Evolutionary conservation across 768 basidiomycete species (phyloP).

Genomic region (Pleurotus tuber-regium): DNA sequence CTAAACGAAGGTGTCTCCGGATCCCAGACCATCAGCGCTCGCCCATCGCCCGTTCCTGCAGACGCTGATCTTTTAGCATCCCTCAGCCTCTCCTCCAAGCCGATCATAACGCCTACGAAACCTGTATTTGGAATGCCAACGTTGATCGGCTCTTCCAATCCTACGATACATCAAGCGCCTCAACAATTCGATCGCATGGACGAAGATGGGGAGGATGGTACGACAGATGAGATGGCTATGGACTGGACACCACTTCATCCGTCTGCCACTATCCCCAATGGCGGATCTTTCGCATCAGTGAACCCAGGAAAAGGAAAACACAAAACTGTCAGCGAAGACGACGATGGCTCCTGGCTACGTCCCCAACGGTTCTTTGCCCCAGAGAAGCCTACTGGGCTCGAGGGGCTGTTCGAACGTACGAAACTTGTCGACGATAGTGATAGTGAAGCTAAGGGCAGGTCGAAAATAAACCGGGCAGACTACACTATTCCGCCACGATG

Average conservation of each 20-base stretch:
- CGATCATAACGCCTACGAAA: conserved; percentile 41
- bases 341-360: conserved; percentile 53
- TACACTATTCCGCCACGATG: conserved; percentile 1
- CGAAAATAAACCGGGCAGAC: neutral
- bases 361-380: conserved; percentile 78
- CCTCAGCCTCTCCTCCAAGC: conserved; percentile 64
- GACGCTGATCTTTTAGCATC: conserved; percentile 63
- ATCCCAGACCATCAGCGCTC: conserved; percentile 17
- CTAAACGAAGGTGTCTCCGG: neutral
- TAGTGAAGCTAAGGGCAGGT: too few relatives aligned
- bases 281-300: conserved; percentile 10
- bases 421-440: conserved; percentile 47
- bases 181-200: conserved; percentile 2
- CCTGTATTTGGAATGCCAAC: conserved; percentile 77
- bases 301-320: conserved; percentile 17
- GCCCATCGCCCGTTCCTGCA: conserved; percentile 16
- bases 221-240: conserved; percentile 60
- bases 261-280: conserved; percentile 8
- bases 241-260: conserved; percentile 68
- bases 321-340: conserved; percentile 21
- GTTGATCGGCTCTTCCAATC: conserved; percentile 31
- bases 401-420: conserved; percentile 64
- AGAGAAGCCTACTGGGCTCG: conserved; percentile 74
- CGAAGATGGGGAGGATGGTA: conserved; percentile 39
- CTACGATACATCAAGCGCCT: conserved; percentile 19